Percentiles rank a stretch among this genome's conserved stretches.
Evolutionary conservation across 2,329 filamentous ascomycete genomes (phyloP).

Genomic region (Pseudogymnoascus sp.): DNA sequence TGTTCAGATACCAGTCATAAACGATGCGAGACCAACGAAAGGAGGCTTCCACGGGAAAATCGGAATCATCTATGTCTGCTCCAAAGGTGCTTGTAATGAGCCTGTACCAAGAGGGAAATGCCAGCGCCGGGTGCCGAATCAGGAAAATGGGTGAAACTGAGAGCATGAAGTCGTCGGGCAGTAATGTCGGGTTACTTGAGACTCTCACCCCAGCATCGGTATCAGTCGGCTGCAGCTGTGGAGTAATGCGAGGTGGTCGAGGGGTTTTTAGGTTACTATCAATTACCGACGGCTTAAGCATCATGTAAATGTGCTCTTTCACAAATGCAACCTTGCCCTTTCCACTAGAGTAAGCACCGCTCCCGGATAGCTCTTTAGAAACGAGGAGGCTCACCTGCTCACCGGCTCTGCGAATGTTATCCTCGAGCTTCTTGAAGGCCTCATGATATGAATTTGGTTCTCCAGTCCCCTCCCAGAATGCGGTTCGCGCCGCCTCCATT

Average conservation of each 20-base stretch:
- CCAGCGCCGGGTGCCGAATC: constrained; percentile 1
- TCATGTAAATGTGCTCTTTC: background rate
- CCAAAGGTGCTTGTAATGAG: too few species aligned
- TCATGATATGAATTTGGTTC: background rate
- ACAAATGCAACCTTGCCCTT: background rate
- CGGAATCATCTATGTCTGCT: background rate
- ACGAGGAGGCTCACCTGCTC: background rate
- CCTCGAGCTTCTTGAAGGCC: background rate
- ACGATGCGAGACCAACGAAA: background rate
- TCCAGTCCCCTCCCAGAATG: background rate
- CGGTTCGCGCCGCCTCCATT: background rate
- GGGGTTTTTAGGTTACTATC: background rate
- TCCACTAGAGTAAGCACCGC: background rate
- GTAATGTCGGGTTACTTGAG: background rate
- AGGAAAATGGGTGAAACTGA: background rate
- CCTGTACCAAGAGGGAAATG: background rate
- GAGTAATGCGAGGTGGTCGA: background rate
- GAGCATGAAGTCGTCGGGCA: background rate
- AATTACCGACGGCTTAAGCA: background rate
- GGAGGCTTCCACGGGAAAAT: background rate
- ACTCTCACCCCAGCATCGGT: background rate
- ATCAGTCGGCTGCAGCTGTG: background rate
- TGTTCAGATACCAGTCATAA: background rate
- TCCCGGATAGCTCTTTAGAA: background rate
- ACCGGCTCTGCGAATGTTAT: background rate